Percentiles rank a stretch among this genome's conserved stretches.
These are phyloP conservation scores for Diaporthe caulivora DNA, from an alignment of 2,329 filamentous ascomycete species.

Conservation along the genomic window DNA sequence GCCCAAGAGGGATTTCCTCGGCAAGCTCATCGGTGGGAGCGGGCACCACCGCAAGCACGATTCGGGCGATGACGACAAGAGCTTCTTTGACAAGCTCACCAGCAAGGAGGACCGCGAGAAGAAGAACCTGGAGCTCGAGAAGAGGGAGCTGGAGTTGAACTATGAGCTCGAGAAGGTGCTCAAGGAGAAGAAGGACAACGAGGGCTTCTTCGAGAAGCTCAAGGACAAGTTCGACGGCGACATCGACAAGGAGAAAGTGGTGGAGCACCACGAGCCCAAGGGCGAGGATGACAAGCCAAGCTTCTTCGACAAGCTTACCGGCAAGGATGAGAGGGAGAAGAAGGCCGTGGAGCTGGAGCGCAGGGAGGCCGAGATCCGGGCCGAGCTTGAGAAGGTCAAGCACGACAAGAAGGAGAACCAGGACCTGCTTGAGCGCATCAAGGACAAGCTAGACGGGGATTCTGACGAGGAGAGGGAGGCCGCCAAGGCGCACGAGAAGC, in stretches of 20 bases:
- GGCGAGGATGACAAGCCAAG: slow-evolving; percentile 4
- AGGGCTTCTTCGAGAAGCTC: slow-evolving; percentile 28
- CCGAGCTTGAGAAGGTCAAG: slow-evolving; percentile 27
- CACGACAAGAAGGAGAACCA: slow-evolving; percentile 37
- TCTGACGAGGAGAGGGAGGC: slow-evolving; percentile 8
- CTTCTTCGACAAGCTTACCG: slow-evolving; percentile 37
- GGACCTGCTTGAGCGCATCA: slow-evolving; percentile 35
- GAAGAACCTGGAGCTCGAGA: slow-evolving; percentile 25
- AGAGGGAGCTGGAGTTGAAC: slow-evolving; percentile 31
- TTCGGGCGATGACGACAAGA: slow-evolving; percentile 15
- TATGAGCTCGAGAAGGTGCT: slow-evolving; percentile 25
- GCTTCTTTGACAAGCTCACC: slow-evolving; percentile 18
- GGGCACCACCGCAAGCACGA: slow-evolving; percentile 25
- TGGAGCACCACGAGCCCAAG: background rate
- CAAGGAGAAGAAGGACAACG: slow-evolving; percentile 32
- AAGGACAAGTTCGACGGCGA: slow-evolving; percentile 30
- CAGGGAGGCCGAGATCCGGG: slow-evolving; percentile 31
- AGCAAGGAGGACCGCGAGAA: slow-evolving; percentile 22
- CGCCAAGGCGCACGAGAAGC: slow-evolving; percentile 9
- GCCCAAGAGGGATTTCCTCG: slow-evolving; percentile 32
- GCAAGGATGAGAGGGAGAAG: slow-evolving; percentile 34
- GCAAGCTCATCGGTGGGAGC: slow-evolving; percentile 32
- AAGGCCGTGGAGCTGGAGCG: slow-evolving; percentile 31
- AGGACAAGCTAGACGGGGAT: slow-evolving; percentile 23
- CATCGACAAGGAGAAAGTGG: slow-evolving; percentile 26